Evolutionary conservation across 148 eudicot species (phyloP).

Genomic region (Nepenthes gracilis): DNA sequence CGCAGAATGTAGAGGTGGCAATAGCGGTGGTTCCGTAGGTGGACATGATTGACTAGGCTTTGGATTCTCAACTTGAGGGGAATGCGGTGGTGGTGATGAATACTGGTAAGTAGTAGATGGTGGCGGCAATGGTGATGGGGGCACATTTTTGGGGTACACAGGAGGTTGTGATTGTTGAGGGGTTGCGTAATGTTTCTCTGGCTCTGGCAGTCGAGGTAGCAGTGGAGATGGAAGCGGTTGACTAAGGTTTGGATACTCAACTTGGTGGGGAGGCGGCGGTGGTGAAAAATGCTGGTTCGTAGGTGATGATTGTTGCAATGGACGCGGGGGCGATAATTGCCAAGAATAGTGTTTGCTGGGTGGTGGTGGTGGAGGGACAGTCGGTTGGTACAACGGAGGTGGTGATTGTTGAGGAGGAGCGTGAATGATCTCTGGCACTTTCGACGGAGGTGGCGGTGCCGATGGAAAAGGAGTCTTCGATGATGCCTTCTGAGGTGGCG

Average conservation of each 20-base stretch:
- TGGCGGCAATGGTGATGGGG: constrained; percentile 9
- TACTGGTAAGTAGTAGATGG: constrained; percentile 4
- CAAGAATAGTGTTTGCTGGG: not conserved
- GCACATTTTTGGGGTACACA: not conserved
- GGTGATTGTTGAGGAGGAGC: constrained; percentile 18
- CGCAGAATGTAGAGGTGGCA: constrained; percentile 16
- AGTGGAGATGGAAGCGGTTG: not conserved
- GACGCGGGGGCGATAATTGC: constrained; percentile 5
- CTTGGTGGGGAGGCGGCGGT: constrained; percentile 16
- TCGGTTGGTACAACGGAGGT: not conserved
- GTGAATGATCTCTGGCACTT: not conserved
- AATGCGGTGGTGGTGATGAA: constrained; percentile 13
- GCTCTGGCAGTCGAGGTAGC: constrained; percentile 16
- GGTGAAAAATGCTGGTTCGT: constrained; percentile 7
- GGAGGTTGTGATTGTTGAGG: not conserved
- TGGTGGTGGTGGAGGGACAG: constrained; percentile 9
- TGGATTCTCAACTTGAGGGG: constrained; percentile 7
- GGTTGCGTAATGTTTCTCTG: not conserved
- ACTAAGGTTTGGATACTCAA: not conserved
- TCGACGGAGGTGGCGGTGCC: constrained; percentile 20
- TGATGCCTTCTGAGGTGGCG: too few relatives aligned
- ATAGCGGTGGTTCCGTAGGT: not conserved
- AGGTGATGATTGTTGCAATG: constrained; percentile 20
- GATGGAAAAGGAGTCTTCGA: not conserved
- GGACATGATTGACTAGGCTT: not conserved